Evolutionary conservation across 129 eudicot species (phyloP).

Genomic region (Erigeron canadensis): DNA sequence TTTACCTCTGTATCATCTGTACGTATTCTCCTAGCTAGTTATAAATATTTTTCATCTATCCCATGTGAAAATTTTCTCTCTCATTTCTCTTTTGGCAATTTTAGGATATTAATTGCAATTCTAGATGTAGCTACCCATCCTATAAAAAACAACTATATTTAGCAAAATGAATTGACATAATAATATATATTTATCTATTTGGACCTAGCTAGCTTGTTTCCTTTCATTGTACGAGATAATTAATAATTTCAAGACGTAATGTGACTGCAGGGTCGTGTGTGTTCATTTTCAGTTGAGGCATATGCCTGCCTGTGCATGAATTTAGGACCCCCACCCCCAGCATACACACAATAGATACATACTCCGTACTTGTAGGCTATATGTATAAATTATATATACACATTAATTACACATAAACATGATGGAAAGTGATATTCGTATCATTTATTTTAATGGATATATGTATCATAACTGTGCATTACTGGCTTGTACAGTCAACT

Average conservation of each 20-base stretch:
- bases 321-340: no score
- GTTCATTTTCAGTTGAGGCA: no score
- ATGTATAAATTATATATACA: no score
- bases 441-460: no score
- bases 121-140: conserved; percentile 9
- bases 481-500: no score
- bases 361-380: no score
- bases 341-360: no score
- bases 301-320: no score
- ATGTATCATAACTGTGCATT: no score
- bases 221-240: not conserved
- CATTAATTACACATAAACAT: no score
- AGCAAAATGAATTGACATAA: conserved; percentile 15
- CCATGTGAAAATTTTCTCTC: not conserved
- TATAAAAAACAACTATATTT: conserved; percentile 16
- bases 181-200: not conserved
- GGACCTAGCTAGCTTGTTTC: conserved; percentile 1
- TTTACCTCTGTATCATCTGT: not conserved
- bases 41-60: conserved; percentile 2
- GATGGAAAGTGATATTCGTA: no score
- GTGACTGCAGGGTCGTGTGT: not conserved
- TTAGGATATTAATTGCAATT: conserved; percentile 9
- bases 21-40: not conserved
- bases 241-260: not conserved
- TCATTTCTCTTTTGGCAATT: no score